Conservation (phyloP, 208 protist species). For the Trypanosoma theileri region DNA sequence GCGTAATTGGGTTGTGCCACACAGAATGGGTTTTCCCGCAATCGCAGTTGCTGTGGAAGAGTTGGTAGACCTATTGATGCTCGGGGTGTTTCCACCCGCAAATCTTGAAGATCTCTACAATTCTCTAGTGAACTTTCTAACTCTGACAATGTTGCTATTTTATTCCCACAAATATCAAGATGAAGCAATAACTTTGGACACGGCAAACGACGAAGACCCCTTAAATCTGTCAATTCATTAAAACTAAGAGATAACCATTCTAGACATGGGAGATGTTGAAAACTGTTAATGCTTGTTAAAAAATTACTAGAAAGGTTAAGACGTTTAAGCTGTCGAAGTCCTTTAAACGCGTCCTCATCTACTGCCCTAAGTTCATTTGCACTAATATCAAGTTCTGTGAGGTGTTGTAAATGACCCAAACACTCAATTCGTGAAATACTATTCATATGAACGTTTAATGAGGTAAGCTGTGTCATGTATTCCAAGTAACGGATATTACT, state of each 20-base stretch:
- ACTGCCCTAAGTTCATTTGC: slow-evolving; percentile 66
- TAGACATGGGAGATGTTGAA: slow-evolving; percentile 37
- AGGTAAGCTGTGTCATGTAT: slow-evolving; percentile 49
- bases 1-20: slow-evolving; percentile 28
- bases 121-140: slow-evolving; percentile 45
- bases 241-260: slow-evolving; percentile 77
- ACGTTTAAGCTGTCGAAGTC: slow-evolving; percentile 44
- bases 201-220: slow-evolving; percentile 47
- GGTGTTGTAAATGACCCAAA: slow-evolving; percentile 38
- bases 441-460: slow-evolving; percentile 85
- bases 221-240: slow-evolving; percentile 56
- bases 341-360: slow-evolving; percentile 40
- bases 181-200: slow-evolving; percentile 39
- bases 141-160: slow-evolving; percentile 35
- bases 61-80: slow-evolving; percentile 16
- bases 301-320: slow-evolving; percentile 82
- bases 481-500: slow-evolving; percentile 60
- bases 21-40: slow-evolving; percentile 53
- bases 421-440: slow-evolving; percentile 44
- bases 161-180: slow-evolving; percentile 77
- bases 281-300: slow-evolving; percentile 36
- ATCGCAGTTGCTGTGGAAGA: slow-evolving; percentile 13
- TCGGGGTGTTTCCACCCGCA: slow-evolving; percentile 50
- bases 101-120: slow-evolving; percentile 38
- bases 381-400: slow-evolving; percentile 78